Conservation (phyloP, 1,139 yeast genomes). For the Debaryomycetaceae sp. region DNA sequence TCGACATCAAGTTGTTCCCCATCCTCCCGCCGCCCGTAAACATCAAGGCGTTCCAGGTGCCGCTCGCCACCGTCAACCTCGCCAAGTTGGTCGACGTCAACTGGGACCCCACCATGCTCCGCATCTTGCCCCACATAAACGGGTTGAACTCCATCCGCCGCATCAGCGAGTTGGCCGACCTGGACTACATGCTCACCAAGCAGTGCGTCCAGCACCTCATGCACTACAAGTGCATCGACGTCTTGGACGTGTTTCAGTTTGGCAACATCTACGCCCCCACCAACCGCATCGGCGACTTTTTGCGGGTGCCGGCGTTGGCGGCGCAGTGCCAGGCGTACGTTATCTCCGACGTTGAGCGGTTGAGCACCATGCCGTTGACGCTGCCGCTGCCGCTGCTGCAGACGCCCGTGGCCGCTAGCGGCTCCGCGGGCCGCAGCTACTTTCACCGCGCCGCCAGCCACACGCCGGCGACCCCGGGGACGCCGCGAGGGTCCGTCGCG, state of each 20-base stretch:
- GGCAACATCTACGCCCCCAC: slow-evolving; percentile 88
- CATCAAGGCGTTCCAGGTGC: slow-evolving; percentile 75
- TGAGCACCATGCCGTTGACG: slow-evolving; percentile 6
- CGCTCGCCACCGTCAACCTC: slow-evolving; percentile 75
- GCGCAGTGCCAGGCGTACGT: slow-evolving; percentile 84
- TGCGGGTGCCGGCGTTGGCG: slow-evolving; percentile 64
- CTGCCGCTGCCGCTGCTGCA: not conserved
- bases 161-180: slow-evolving; percentile 76
- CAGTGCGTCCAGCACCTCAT: slow-evolving; percentile 89
- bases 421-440: not conserved
- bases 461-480: slow-evolving; percentile 8
- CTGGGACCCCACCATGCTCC: slow-evolving; percentile 97
- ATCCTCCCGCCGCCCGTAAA: slow-evolving; percentile 80
- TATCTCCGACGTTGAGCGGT: slow-evolving; percentile 23
- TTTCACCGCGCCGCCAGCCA: not conserved
- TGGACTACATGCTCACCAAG: slow-evolving; percentile 73
- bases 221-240: slow-evolving; percentile 81
- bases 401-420: slow-evolving; percentile 1
- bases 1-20: slow-evolving; percentile 90
- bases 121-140: slow-evolving; percentile 78
- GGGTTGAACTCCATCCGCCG: slow-evolving; percentile 80
- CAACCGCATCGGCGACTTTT: slow-evolving; percentile 64
- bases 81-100: slow-evolving; percentile 73
- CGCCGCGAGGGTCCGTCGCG: slow-evolving; percentile 16
- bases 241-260: slow-evolving; percentile 86